Conservation (phyloP, 1,284 basidiomycete genomes). For the Limonomyces culmigenus region DNA sequence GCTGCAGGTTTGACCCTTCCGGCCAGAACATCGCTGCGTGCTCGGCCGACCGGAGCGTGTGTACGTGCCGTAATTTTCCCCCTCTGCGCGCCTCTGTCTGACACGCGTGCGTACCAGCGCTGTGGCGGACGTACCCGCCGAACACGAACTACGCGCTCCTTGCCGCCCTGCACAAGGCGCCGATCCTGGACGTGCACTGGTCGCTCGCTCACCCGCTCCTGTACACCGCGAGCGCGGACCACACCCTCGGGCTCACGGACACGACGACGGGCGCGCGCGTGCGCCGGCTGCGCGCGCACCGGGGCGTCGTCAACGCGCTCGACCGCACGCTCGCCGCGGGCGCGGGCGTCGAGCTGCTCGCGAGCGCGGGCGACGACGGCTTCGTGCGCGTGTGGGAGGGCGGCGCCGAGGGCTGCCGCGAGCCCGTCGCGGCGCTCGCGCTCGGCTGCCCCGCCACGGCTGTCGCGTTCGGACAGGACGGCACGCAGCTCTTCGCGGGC, state of each 20-base stretch:
- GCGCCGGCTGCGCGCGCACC: conserved; percentile 67
- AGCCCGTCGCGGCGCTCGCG: conserved; percentile 65
- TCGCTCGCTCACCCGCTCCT: conserved; percentile 53
- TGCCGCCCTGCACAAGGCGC: conserved; percentile 58
- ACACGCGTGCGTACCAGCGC: conserved; percentile 23
- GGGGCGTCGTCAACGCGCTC: conserved; percentile 78
- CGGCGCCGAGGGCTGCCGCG: conserved; percentile 57
- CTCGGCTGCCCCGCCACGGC: conserved; percentile 82
- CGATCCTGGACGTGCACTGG: conserved; percentile 71
- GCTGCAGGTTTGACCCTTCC: conserved; percentile 66
- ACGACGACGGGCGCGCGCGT: conserved; percentile 62
- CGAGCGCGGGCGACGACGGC: conserved; percentile 80
- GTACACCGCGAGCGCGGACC: conserved; percentile 76
- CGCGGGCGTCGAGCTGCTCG: conserved; percentile 67
- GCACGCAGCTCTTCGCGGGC: conserved; percentile 72
- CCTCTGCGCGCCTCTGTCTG: conserved; percentile 1
- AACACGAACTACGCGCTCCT: conserved; percentile 72
- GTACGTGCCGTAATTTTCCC: conserved; percentile 24
- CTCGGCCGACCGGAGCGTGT: conserved; percentile 65
- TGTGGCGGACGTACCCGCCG: conserved; percentile 70
- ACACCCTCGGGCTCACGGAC: conserved; percentile 59
- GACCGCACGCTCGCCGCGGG: conserved; percentile 71
- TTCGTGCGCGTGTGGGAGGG: conserved; percentile 81
- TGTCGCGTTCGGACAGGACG: conserved; percentile 84
- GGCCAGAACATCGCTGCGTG: conserved; percentile 74